Base-by-base conservation (phyloP, 2,329 filamentous ascomycete species). In the Diaporthe sp. region DNA sequence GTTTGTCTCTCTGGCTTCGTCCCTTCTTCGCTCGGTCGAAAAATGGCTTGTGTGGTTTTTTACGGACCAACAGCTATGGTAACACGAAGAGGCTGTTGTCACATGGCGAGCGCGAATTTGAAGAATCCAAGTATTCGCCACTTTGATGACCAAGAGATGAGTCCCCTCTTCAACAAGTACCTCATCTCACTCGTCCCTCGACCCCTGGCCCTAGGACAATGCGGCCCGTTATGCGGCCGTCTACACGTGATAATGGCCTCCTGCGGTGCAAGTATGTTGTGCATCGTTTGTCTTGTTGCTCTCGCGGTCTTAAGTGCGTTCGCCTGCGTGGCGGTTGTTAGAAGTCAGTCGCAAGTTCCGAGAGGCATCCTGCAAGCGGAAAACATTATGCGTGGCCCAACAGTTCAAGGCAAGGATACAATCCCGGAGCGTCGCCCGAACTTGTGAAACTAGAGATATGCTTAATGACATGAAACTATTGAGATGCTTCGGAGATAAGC, bases 231-330 rank as follows among this genome's bases (percentile, higher is more conserved):
- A 78, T 81, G 80, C 81, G 79, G 78, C 80, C 81, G 67, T 60
- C 12, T 61, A 78, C 81, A 82, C 80, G 80, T 82, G 81, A 81
- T 75, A 53, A 2, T 5, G 20, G n/a, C 31, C 47, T 77, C 65
- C 77, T 82, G 80, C 80, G 78, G 79, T 79, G 81, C 79, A 81
- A 76, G 77, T 80, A 82, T 82, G 80, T 82, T 76, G 77, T 81
- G 80, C 81, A 82, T 79, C 75, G 76, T 82, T 82, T 37, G n/a
- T 51, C 7, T n/a, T 4, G 20, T 51, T 51, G 44, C 8, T 68
- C 31, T 68, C 37, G 37, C n/a, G 37, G n/a, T 17, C n/a, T 12
- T 22, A 9, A 10, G 37, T 20, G 22, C 31, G 13, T 5, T 3
- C 25, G 28, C 15, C 20, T 28, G 2, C 31, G 31, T 5, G 25